Percentiles rank a stretch among this genome's conserved stretches.
These are phyloP conservation scores for Cephalotrichum gorgonifer DNA, from an alignment of 2,329 filamentous ascomycete genomes.

Conservation along the genomic window DNA sequence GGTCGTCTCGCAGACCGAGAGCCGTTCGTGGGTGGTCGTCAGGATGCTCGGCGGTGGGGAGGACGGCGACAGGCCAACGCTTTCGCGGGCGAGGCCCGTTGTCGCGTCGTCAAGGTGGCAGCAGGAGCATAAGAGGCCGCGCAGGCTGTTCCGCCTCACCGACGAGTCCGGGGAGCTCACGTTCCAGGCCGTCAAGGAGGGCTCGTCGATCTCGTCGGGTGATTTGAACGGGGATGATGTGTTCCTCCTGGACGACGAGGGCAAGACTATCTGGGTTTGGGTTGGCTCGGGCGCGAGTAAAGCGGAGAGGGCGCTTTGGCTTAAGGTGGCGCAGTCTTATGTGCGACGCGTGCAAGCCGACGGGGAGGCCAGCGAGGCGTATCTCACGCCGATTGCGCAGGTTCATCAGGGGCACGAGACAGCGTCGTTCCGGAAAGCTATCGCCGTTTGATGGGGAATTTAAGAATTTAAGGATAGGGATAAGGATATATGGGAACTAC, in stretches of 20 bases:
- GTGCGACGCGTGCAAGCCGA: constrained; percentile 20
- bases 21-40: constrained; percentile 42
- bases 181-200: constrained; percentile 50
- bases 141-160: constrained; percentile 50
- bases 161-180: constrained; percentile 46
- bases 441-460: constrained; percentile 22
- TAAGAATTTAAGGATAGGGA: no score
- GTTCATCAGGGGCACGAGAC: constrained; percentile 47
- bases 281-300: constrained; percentile 47
- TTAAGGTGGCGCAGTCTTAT: constrained; percentile 48
- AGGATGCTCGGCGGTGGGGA: constrained; percentile 39
- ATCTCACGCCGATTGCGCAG: constrained; percentile 34
- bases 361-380: constrained; percentile 11
- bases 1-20: constrained; percentile 51
- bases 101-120: not conserved
- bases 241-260: constrained; percentile 45
- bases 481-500: no score
- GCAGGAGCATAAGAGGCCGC: constrained; percentile 13
- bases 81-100: not conserved
- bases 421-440: constrained; percentile 36
- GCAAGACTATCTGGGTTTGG: constrained; percentile 51
- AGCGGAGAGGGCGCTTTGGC: constrained; percentile 49
- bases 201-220: constrained; percentile 25
- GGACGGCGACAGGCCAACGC: constrained; percentile 12
- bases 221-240: constrained; percentile 51